Base-by-base conservation (phyloP, 2,329 filamentous ascomycete species). In the Coniella lustricola region DNA sequence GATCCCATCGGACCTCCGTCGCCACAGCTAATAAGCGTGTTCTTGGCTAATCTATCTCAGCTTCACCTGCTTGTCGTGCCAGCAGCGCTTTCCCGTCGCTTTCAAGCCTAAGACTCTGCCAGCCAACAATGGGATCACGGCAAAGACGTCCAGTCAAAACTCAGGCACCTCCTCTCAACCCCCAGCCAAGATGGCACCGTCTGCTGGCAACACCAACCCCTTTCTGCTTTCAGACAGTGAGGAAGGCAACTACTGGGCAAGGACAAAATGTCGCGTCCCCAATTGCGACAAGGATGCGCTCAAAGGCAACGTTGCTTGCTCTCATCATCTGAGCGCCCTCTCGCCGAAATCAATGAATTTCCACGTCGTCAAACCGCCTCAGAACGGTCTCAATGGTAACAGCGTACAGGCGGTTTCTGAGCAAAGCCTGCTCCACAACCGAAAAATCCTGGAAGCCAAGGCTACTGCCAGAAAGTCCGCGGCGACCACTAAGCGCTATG, bases 381-480 rank as follows among this genome's bases (percentile, higher is more conserved):
- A 35, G 16, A 34, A 20, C 7, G n/a, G 40, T 12, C 14, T 40
- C 17, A 48, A 45, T 7, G 44, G 14, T 4, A 43, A 44, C 16
- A 41, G 51, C 21, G 18, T 32, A 9, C 36, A 18, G 22, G 32
- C 14, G 12, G n/a, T 43, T 7, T 25, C 44, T 20, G 48, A 50
- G 10, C 33, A 35, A 16, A 18, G 8, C 12, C 3, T 25, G 9
- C 10, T 32, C 5, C 32, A 42, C 22, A 34, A 12, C 21, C 51
- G 51, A 14, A 53, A 53, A 17, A 45, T 39, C 22, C 39, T 53
- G 20, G 48, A 50, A 29, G 43, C 48, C 3, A 50, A 53, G 39
- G 32, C 46, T 25, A 53, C 51, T 14, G 48, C 48, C n/a, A 50
- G 51, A n/a, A 53, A 53, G 21, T n/a, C n/a, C n/a, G 44, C 51